These are phyloP conservation scores for Tremella yokohamensis DNA, from an alignment of 768 basidiomycete genomes.

Conservation along the genomic window DNA sequence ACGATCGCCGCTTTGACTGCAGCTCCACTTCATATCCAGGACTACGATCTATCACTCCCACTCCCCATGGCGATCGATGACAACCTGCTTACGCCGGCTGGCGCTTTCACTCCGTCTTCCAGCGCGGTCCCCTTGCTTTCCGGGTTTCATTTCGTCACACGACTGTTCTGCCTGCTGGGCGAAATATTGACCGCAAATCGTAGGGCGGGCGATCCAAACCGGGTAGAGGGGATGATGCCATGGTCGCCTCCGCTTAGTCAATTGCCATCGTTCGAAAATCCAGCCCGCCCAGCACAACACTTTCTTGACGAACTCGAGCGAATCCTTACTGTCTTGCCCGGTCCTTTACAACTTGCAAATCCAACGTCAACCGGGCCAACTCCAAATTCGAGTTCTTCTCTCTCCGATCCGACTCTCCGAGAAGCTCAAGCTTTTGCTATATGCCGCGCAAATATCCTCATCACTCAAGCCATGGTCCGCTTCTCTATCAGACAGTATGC, in stretches of 20 bases:
- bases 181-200: constrained; percentile 15
- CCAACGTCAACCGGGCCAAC: not conserved
- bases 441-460: constrained; percentile 31
- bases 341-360: constrained; percentile 17
- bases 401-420: not conserved
- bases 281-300: constrained; percentile 6
- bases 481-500: constrained; percentile 35
- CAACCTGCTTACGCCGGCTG: constrained; percentile 25
- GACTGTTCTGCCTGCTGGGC: constrained; percentile 28
- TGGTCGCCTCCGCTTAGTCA: constrained; percentile 1
- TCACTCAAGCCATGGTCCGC: constrained; percentile 31
- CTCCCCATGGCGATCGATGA: constrained; percentile 29
- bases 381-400: not conserved
- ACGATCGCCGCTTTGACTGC: constrained; percentile 26
- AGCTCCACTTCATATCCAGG: constrained; percentile 23
- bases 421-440: constrained; percentile 18
- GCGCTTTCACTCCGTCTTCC: constrained; percentile 22
- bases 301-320: constrained; percentile 19
- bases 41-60: constrained; percentile 26
- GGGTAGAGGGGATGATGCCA: too few species aligned
- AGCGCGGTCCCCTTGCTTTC: constrained; percentile 21
- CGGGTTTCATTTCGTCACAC: constrained; percentile 27
- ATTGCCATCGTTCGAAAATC: constrained; percentile 4
- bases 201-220: constrained; percentile 5
- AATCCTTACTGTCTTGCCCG: constrained; percentile 14